Evolutionary conservation across 352 stramenopile species (phyloP), one percentile per base, ranked within the genome.

Genomic region (Pythium guiyangense): DNA sequence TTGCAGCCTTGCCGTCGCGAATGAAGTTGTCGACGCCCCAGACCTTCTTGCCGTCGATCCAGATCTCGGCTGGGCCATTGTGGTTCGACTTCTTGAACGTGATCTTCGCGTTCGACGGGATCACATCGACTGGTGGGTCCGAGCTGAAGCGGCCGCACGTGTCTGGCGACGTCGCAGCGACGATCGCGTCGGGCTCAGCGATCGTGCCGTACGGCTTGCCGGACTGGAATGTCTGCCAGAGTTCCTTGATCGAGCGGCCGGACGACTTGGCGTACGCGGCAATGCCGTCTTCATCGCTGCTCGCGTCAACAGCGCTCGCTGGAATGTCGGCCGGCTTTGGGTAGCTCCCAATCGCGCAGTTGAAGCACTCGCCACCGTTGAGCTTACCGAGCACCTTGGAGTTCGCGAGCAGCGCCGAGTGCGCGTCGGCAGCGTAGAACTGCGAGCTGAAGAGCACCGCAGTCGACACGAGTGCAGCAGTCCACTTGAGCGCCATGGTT

Each of bases 51-150:
- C 49, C 60, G 27, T 66, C 60, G 22, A 66, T 52, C 53, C 54
- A 66, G 42, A 66, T 46, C 60, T 66, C 60, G 25, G 46, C 60
- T 15, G 60, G 60, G 9, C 60, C 60, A 35, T 66, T 66, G 60
- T 66, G 60, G 60, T 66, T 66, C 14, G 60, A 62, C 60, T 66
- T 66, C 44, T 66, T 66, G 53, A 62, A 66, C 48, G 60, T 54
- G 60, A 66, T 66, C 40, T 56, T 57, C 4, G 60, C 54, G 42
- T 39, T 20, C 22, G 60, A 37, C 6, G 60, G 60, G 35, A 66
- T 48, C 22, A 53, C 34, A 22, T 57, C 60, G 3, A 62, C 35
- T 18, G 60, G 53, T 25, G 60, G 60, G 47, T 57, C 43, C 17
- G 49, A 31, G 18, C n/a, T 54, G 53, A 55, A 66, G 49, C 60